Base-by-base conservation (phyloP, 805 yeast species). In the Yarrowia yakushimensis region DNA sequence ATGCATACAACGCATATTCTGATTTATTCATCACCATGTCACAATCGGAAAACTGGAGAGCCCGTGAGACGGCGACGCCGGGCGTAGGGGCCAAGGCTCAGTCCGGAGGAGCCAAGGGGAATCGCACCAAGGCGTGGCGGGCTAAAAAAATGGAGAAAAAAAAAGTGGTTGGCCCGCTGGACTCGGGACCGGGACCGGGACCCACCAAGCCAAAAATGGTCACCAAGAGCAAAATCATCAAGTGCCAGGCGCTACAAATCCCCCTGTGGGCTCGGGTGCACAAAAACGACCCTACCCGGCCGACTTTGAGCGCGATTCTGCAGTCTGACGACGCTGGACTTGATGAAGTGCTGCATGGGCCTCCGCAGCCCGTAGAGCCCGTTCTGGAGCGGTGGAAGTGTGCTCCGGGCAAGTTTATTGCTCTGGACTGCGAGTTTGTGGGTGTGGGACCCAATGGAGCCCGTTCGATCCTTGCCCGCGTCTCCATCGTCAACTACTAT, bases 351-450 rank as follows among this genome's bases (percentile, higher is more conserved):
- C 46, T 60, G 11, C 27, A 30, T 8, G 31, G 18, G 17, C 60
- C 43, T 18, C 43, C 41, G 15, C 60, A 59, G 25, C 27, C 31
- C 5, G 9, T 34, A 11, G 41, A 34, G 33, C 46, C 63, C 6
- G 33, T 61, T 39, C 62, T 52, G 17, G 43, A 33, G 6, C 36
- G 37, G 2, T 52, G 66, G 27, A 63, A 69, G n/a, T 63, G 72
- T 9, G 68, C 80, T 45, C 76, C 84, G 0, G 97, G 97, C 1
- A 87, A 82, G 68, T 91, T 81, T 67, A 64, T 91, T 1, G 90
- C 97, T 0, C 82, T 92, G 65, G 98, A 92, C 74, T 91, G 97
- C 76, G 98, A 92, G 69, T 91, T 92, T 77, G 97, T 92, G 1
- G 97, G 97, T 11, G 86, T 88, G 1, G 97, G 97, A 0, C 82